Percentiles rank a stretch among this genome's conserved stretches.
Conservation (phyloP, 1,284 basidiomycete species). For the Malassezia globosa region DNA sequence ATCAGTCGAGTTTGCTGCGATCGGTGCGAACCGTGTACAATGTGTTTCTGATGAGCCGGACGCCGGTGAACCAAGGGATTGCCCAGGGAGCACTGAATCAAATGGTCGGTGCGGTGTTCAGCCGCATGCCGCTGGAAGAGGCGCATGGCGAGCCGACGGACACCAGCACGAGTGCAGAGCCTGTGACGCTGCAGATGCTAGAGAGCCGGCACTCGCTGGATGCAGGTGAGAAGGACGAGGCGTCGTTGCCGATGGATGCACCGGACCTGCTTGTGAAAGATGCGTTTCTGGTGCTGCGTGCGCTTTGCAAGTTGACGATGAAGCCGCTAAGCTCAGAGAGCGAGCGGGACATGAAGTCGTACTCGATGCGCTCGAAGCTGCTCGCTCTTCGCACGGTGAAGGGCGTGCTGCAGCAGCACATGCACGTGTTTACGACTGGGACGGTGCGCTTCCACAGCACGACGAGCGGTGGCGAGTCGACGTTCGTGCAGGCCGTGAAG, state of each 20-base stretch:
- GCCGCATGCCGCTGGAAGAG: conserved; percentile 24
- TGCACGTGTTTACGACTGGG: conserved; percentile 41
- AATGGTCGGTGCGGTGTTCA: conserved; percentile 45
- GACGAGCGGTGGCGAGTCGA: conserved; percentile 41
- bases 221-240: conserved; percentile 32
- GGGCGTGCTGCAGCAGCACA: conserved; percentile 38
- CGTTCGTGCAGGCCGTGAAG: conserved; percentile 47
- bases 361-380: conserved; percentile 46
- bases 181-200: conserved; percentile 32
- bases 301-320: conserved; percentile 46
- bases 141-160: conserved; percentile 2
- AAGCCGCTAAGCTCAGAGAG: conserved; percentile 42
- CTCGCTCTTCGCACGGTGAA: conserved; percentile 43
- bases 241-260: conserved; percentile 26
- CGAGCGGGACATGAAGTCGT: conserved; percentile 44
- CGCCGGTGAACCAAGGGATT: conserved; percentile 40
- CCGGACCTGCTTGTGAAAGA: conserved; percentile 45
- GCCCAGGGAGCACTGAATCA: conserved; percentile 44
- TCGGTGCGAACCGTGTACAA: conserved; percentile 50
- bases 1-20: conserved; percentile 42
- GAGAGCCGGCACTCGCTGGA: conserved; percentile 42
- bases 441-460: conserved; percentile 41
- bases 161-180: neutral
- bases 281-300: conserved; percentile 43
- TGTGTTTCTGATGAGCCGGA: conserved; percentile 42